Conservation (phyloP, 768 basidiomycete genomes). For the Arthromyces matolae region DNA sequence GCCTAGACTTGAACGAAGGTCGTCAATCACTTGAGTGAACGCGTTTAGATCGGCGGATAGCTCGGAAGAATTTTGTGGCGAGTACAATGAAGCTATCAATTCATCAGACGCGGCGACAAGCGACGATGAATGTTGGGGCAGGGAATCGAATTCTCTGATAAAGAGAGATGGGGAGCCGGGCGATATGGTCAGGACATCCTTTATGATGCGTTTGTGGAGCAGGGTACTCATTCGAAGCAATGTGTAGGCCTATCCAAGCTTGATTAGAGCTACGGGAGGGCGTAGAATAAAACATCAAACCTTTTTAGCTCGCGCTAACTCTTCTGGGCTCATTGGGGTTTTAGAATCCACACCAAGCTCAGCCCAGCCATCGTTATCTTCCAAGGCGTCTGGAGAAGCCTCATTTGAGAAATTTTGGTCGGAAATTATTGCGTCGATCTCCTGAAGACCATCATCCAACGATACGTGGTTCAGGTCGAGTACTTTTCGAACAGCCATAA, state of each 20-base stretch:
- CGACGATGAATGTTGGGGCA: constrained; percentile 46
- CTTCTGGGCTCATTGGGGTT: constrained; percentile 42
- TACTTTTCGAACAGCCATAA: constrained; percentile 49
- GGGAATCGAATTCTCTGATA: constrained; percentile 41
- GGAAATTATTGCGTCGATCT: constrained; percentile 53
- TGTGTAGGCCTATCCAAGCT: constrained; percentile 45
- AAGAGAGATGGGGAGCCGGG: constrained; percentile 10
- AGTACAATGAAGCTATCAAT: constrained; percentile 60
- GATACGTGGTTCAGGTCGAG: constrained; percentile 53
- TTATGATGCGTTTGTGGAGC: constrained; percentile 58
- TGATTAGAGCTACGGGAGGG: constrained; percentile 2
- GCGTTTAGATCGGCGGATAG: constrained; percentile 37
- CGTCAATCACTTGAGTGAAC: constrained; percentile 34
- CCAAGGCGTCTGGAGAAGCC: constrained; percentile 49
- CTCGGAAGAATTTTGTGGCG: constrained; percentile 50
- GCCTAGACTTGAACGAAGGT: constrained; percentile 30
- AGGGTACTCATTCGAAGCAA: constrained; percentile 57
- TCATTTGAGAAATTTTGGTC: constrained; percentile 31
- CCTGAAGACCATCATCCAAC: constrained; percentile 57
- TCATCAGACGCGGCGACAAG: constrained; percentile 62
- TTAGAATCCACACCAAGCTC: constrained; percentile 53
- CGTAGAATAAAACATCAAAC: constrained; percentile 29
- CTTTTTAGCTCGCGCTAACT: constrained; percentile 58
- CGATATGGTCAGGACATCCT: constrained; percentile 42
- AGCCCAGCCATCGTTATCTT: constrained; percentile 62